Evolutionary conservation across 192 early-diverging fungal species (phyloP), one percentile per base, ranked within the genome.

Genomic region (Coemansia asiatica): DNA sequence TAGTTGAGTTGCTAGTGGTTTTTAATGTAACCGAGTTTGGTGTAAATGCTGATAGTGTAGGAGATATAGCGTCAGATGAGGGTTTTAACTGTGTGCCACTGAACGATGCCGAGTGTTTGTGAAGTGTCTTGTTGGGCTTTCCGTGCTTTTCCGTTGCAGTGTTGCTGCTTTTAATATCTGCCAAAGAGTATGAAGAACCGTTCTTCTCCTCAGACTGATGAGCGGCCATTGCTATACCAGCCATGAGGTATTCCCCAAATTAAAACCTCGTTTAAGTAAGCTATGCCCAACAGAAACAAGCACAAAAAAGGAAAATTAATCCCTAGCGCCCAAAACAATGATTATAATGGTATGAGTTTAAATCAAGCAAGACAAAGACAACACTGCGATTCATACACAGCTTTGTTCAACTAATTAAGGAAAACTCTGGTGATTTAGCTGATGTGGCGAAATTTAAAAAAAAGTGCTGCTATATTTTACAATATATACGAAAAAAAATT

Each of bases 141-240:
- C 6, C 40, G 40, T 44, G 8, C 40, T 58, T 58, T 28, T 13
- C 56, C 19, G 56, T 10, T 4, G 28, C 33, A 21, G 28, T 4
- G 4, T 22, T 44, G 22, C n/a, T 57, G 48, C 49, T 59, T 31
- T 59, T 40, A 12, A 31, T 28, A 22, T 68, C 60, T 36, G 67
- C n/a, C 44, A 71, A 79, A 23, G 70, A 63, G 55, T 68, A 75
- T 8, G 72, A 54, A 25, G 77, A 68, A 33, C 49, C 56, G 47
- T 40, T 56, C 36, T 40, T 56, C 36, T 80, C 69, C 46, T 71
- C 76, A 4, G 64, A 28, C 31, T 68, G 76, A 33, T 74, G 67
- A 23, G 68, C 58, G 26, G 44, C 73, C 71, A 79, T 71, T 13
- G 66, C 64, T 55, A 79, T 65, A 7, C 76, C 76, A 66, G 68